Evolutionary conservation across 495 filamentous ascomycete genomes (phyloP), one percentile per base, ranked within the genome.

Genomic region (Penicillium argentinense): DNA sequence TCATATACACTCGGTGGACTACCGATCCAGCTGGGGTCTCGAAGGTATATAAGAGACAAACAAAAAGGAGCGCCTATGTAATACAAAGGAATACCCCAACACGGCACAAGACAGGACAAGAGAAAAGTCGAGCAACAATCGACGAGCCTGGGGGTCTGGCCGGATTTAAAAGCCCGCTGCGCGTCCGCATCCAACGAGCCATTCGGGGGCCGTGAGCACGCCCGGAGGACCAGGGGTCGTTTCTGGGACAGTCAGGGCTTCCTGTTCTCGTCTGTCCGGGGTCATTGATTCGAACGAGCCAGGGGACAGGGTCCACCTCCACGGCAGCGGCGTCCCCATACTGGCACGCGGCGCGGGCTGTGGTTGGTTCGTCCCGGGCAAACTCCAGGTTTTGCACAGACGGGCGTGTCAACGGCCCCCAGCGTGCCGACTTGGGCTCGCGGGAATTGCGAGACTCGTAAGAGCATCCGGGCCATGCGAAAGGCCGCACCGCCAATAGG

Each of bases 151-250:
- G 56, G 52, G 42, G 30, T 9, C 36, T 38, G 49, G 25, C 29
- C 18, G 45, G 32, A 51, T 59, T 62, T 53, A 56, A 62, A 53
- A 49, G 39, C 53, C 39, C 29, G 27, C 16, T 14, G 11, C 21
- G 16, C 14, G 16, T 36, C 33, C 33, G 3, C 16, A 22, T 36
- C 33, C 33, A 36, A 19, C 33, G 18, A 18, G 12, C 33, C 33
- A 36, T 39, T 21, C 26, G 51, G 51, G 47, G 38, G 26, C 38
- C 49, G 47, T 53, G 49, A 48, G 33, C n/a, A 18, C 33, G 33
- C 33, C 33, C 33, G n/a, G n/a, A n/a, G n/a, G n/a, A n/a, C n/a
- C n/a, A n/a, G n/a, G n/a, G n/a, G n/a, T n/a, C n/a, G n/a, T n/a
- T n/a, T n/a, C n/a, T n/a, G n/a, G n/a, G n/a, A n/a, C n/a, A n/a